These are phyloP conservation scores for Lipomyces starkeyi DNA, from an alignment of 805 yeast genomes.

Conservation along the genomic window DNA sequence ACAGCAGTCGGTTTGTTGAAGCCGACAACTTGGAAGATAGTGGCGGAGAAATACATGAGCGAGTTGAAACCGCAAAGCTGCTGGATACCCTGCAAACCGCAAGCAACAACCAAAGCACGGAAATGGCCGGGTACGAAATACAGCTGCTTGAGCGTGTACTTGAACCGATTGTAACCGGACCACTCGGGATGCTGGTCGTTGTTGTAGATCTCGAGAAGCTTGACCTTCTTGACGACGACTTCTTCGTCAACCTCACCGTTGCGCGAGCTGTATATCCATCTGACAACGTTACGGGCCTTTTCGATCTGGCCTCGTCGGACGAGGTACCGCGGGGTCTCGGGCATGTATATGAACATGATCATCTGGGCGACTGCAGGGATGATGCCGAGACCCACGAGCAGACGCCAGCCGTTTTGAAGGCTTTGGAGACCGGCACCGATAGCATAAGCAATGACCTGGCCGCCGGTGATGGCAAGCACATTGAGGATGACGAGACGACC, in stretches of 20 bases:
- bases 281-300: conserved; percentile 69
- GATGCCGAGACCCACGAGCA: conserved; percentile 86
- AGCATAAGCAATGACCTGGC: conserved; percentile 92
- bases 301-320: conserved; percentile 71
- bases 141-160: conserved; percentile 43
- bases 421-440: conserved; percentile 84
- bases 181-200: conserved; percentile 33
- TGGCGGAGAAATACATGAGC: conserved; percentile 91
- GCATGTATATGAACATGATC: conserved; percentile 78
- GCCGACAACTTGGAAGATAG: conserved; percentile 90
- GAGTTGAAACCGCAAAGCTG: conserved; percentile 98
- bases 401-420: conserved; percentile 88
- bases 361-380: conserved; percentile 85
- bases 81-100: conserved; percentile 95
- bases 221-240: conserved; percentile 67
- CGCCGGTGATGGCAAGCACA: conserved; percentile 90
- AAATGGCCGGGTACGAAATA: conserved; percentile 61
- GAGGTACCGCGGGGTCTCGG: conserved; percentile 93
- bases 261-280: conserved; percentile 56
- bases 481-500: conserved; percentile 90
- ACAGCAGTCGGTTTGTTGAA: conserved; percentile 91
- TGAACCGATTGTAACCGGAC: conserved; percentile 38
- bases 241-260: conserved; percentile 61
- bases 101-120: conserved; percentile 86
- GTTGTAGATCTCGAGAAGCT: conserved; percentile 56